Conservation (phyloP, 1,284 basidiomycete species). For the Apiotrichum mycotoxinovorans region DNA sequence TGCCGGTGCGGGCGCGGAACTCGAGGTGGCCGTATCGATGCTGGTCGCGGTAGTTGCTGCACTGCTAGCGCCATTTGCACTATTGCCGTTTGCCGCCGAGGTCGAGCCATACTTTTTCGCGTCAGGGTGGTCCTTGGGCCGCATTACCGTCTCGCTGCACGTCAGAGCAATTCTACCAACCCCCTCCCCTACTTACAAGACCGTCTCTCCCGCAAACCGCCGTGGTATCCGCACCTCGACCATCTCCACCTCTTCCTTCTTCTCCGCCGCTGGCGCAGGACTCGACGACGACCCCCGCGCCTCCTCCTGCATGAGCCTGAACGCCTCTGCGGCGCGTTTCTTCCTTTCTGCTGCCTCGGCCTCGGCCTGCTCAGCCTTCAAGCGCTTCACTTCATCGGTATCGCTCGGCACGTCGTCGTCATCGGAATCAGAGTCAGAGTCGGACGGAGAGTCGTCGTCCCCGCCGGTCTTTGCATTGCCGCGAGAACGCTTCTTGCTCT, state of each 20-base stretch:
- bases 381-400: constrained; percentile 23
- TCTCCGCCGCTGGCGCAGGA: not conserved
- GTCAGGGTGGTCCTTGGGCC: constrained; percentile 39
- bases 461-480: constrained; percentile 7
- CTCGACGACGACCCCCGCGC: not conserved
- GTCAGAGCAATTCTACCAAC: not conserved
- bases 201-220: constrained; percentile 45
- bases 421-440: constrained; percentile 14
- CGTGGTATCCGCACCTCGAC: constrained; percentile 41
- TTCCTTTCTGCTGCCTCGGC: constrained; percentile 16
- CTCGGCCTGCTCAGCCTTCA: constrained; percentile 25
- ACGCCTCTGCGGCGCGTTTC: constrained; percentile 15
- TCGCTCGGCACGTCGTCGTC: constrained; percentile 16
- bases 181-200: constrained; percentile 32
- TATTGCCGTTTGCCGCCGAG: constrained; percentile 1
- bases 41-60: not conserved
- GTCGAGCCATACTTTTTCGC: constrained; percentile 29
- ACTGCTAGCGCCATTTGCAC: not conserved
- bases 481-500: constrained; percentile 9
- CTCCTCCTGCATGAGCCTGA: constrained; percentile 14
- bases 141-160: constrained; percentile 39
- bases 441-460: constrained; percentile 4
- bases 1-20: constrained; percentile 2
- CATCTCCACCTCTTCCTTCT: constrained; percentile 23
- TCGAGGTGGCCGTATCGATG: not conserved